Conservation (phyloP, 2,329 filamentous ascomycete species). For the Botrytis porri region DNA sequence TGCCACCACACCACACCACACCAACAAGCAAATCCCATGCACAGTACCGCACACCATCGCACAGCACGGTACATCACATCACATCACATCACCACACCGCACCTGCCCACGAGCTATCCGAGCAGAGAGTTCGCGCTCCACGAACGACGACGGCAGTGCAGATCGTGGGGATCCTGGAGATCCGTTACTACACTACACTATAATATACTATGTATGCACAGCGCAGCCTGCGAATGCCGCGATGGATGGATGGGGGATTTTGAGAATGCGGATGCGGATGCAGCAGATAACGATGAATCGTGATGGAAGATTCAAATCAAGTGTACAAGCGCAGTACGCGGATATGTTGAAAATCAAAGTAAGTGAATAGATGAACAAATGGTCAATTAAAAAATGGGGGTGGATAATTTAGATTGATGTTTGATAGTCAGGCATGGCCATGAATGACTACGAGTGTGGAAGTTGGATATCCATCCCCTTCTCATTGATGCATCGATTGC, state of each 20-base stretch:
- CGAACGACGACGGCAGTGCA: not conserved
- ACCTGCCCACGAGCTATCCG: constrained; percentile 1
- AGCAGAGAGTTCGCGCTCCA: not conserved
- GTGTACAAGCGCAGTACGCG: not conserved
- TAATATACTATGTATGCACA: not conserved
- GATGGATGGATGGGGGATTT: not conserved
- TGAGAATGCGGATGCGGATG: not conserved
- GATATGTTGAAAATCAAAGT: not conserved
- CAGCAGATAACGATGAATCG: not conserved
- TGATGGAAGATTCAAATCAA: not conserved
- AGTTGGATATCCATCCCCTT: not conserved
- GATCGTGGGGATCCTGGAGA: not conserved
- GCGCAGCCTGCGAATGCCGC: not conserved
- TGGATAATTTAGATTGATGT: not conserved
- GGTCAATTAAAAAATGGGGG: not conserved
- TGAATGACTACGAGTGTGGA: not conserved
- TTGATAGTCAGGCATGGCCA: not conserved
- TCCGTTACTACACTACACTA: not conserved
- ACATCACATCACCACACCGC: not conserved
- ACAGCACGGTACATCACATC: not conserved
- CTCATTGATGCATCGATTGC: not conserved
- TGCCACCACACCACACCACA: not conserved
- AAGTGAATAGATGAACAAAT: not conserved
- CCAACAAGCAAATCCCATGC: not conserved
- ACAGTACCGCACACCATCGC: not conserved